Evolutionary conservation across 2,329 filamentous ascomycete species (phyloP).

Genomic region (Paracorniculantispora psalliotae): DNA sequence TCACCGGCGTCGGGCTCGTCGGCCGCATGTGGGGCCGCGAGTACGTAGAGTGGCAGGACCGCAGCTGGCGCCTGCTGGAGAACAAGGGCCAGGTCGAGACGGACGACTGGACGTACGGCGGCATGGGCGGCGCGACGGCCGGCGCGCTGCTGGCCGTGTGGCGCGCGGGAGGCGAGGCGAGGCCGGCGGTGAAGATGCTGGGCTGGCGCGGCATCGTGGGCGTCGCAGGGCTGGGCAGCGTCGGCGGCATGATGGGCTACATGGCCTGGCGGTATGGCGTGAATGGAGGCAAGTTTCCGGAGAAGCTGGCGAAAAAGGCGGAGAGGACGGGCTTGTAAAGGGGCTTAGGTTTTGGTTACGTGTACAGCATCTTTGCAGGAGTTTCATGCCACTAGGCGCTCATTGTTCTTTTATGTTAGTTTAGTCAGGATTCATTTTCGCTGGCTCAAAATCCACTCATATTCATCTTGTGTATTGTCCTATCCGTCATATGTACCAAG

Average conservation of each 20-base stretch:
- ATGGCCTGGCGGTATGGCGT: conserved; percentile 47
- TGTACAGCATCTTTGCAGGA: not conserved
- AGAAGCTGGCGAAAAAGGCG: conserved; percentile 16
- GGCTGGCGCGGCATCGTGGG: conserved; percentile 40
- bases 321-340: conserved; percentile 14
- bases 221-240: conserved; percentile 42
- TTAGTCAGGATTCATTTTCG: not conserved
- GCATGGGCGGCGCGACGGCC: conserved; percentile 33
- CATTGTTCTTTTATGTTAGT: not conserved
- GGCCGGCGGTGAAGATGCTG: conserved; percentile 19
- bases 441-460: not conserved
- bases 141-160: conserved; percentile 27
- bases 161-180: conserved; percentile 13
- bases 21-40: conserved; percentile 51
- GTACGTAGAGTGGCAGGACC: conserved; percentile 60
- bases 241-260: conserved; percentile 44
- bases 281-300: conserved; percentile 36
- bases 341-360: not conserved
- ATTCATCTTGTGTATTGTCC: too few species aligned
- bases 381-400: not conserved
- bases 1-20: conserved; percentile 39
- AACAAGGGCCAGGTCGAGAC: conserved; percentile 52
- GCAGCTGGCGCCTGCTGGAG: conserved; percentile 56
- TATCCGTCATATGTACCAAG: too few species aligned
- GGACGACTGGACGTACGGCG: conserved; percentile 50